These are phyloP conservation scores for Pholiota conissans DNA, from an alignment of 768 basidiomycete genomes.

Conservation along the genomic window DNA sequence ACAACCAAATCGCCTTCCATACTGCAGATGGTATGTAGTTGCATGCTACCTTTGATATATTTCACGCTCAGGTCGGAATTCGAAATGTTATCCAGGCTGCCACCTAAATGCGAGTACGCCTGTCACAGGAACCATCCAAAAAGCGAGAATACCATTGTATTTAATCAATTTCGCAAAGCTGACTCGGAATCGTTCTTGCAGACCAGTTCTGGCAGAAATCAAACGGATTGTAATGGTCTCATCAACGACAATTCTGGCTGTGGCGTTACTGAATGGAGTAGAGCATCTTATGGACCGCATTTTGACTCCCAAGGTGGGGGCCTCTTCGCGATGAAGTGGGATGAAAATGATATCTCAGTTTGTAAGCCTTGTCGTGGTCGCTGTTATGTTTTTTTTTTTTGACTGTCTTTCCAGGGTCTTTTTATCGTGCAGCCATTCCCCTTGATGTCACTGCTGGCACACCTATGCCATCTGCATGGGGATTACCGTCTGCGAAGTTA, in stretches of 20 bases:
- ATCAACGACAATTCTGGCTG: conserved; percentile 70
- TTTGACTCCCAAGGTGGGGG: conserved; percentile 84
- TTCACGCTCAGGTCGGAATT: neutral
- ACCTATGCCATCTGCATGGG: conserved; percentile 72
- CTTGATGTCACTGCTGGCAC: conserved; percentile 59
- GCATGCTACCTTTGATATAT: neutral
- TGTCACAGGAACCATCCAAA: conserved; percentile 59
- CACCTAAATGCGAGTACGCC: conserved; percentile 49
- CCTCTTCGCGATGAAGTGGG: conserved; percentile 90
- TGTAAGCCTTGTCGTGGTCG: no score
- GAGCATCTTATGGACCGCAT: conserved; percentile 78
- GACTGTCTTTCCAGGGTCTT: conserved; percentile 69
- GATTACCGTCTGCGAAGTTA: conserved; percentile 62
- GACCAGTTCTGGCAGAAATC: conserved; percentile 37
- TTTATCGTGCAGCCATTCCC: conserved; percentile 78
- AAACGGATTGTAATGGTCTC: conserved; percentile 55
- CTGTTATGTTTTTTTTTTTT: no score
- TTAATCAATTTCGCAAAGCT: neutral
- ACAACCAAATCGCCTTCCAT: conserved; percentile 86
- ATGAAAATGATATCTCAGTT: conserved; percentile 69
- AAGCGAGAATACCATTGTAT: conserved; percentile 33
- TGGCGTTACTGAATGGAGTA: conserved; percentile 76
- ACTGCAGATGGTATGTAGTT: conserved; percentile 53
- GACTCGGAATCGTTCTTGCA: neutral
- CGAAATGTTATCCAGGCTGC: conserved; percentile 45